phyloP scores from a whole-genome alignment of 768 basidiomycete species.

The Suillus sp. region DNA sequence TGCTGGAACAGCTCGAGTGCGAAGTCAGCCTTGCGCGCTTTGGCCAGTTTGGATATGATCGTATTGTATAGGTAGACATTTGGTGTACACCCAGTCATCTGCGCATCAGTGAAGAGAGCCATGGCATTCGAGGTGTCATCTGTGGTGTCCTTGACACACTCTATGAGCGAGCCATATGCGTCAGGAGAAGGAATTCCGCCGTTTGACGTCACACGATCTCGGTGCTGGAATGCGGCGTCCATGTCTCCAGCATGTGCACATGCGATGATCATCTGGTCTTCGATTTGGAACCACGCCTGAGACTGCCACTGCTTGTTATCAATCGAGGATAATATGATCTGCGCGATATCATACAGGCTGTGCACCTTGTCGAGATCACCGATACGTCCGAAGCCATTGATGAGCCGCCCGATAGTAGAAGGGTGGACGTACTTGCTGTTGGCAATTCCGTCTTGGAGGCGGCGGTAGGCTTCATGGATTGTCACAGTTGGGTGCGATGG shows the following conservation, averaged over 20 bases:
- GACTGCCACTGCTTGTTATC: conserved; percentile 49
- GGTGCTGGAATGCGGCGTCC: conserved; percentile 79
- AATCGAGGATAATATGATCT: conserved; percentile 54
- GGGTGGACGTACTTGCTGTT: conserved; percentile 48
- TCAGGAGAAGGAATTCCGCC: conserved; percentile 83
- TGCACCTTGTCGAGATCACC: conserved; percentile 62
- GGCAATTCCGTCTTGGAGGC: conserved; percentile 47
- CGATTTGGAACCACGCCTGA: conserved; percentile 71
- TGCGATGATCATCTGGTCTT: conserved; percentile 89
- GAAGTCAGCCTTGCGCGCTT: conserved; percentile 90
- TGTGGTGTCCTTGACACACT: conserved; percentile 88
- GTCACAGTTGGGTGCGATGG: conserved; percentile 31
- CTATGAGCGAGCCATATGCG: conserved; percentile 90
- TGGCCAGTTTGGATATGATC: conserved; percentile 93
- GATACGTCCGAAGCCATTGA: conserved; percentile 67
- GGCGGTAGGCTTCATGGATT: conserved; percentile 45
- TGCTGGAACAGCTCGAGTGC: conserved; percentile 85
- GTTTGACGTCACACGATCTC: conserved; percentile 72
- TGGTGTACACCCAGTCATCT: conserved; percentile 65
- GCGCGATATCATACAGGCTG: conserved; percentile 68
- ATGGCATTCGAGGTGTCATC: conserved; percentile 91
- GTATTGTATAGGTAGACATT: conserved; percentile 95
- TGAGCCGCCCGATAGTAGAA: conserved; percentile 57
- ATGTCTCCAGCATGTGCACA: conserved; percentile 80
- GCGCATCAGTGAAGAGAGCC: conserved; percentile 79